phyloP scores from a whole-genome alignment of 2,329 filamentous ascomycete genomes.

The Fusarium kyushuense region DNA sequence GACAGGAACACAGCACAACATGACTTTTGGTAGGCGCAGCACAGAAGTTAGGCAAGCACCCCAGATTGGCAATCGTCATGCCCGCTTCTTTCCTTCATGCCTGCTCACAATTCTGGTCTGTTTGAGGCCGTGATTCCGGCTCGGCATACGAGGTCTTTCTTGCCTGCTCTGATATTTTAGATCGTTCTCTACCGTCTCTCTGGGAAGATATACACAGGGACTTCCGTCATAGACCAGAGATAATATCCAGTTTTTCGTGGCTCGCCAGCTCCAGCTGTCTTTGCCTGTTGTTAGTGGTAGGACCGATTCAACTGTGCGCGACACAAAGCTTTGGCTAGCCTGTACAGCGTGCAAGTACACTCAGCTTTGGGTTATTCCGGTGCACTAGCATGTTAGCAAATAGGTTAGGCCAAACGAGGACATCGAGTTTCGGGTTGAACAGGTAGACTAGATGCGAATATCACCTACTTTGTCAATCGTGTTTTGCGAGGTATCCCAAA shows the following conservation, averaged over 20 bases:
- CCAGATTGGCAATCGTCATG: conserved; percentile 37
- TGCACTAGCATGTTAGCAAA: conserved; percentile 1
- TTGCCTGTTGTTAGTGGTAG: conserved; percentile 23
- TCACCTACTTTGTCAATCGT: conserved; percentile 12
- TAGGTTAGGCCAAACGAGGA: conserved; percentile 11
- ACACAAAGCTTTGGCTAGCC: conserved; percentile 25
- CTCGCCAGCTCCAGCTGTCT: conserved; percentile 13
- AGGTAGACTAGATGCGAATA: conserved; percentile 11
- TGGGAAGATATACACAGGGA: background rate
- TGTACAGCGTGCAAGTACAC: background rate
- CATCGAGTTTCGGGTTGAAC: conserved; percentile 27
- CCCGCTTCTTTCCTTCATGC: conserved; percentile 21
- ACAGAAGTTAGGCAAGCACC: conserved; percentile 9
- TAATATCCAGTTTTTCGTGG: conserved; percentile 18
- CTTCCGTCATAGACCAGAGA: conserved; percentile 30
- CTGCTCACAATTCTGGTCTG: conserved; percentile 6
- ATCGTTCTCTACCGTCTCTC: conserved; percentile 1
- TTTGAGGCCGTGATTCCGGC: conserved; percentile 38
- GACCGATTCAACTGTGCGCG: conserved; percentile 20
- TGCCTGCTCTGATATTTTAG: conserved; percentile 15
- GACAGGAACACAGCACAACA: conserved; percentile 22
- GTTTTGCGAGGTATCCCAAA: conserved; percentile 9
- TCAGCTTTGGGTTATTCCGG: conserved; percentile 6
- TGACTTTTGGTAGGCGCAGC: conserved; percentile 8
- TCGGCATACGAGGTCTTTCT: conserved; percentile 26